Evolutionary conservation across 2,329 filamentous ascomycete species (phyloP), one percentile per base, ranked within the genome.

Genomic region (Sporothrix protearum): DNA sequence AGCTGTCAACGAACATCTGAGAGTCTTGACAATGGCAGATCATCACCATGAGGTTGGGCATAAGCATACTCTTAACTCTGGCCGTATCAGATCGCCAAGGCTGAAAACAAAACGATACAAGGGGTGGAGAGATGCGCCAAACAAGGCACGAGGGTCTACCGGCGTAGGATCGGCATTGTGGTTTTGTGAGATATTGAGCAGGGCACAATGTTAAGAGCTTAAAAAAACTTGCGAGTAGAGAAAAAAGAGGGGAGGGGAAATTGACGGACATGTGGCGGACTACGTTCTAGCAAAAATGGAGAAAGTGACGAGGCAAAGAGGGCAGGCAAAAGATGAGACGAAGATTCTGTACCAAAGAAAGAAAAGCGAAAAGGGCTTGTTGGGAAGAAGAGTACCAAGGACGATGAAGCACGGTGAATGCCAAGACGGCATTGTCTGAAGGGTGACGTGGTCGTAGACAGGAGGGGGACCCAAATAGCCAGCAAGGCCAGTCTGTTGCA

Each of bases 131-230:
- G n/a, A 25, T 10, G 57, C 42, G 16, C 22, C 5, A 33, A 39
- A 49, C 30, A 55, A 64, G 59, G 69, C 59, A 70, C 30, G 33
- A 63, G 45, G 59, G 39, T 28, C 19, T 71, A 47, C 69, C 69
- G 69, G 61, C 69, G 69, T 71, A 55, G 49, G 69, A 71, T 71
- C 69, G 69, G 68, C 68, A 63, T 36, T 33, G 30, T 47, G 25
- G 33, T 36, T 71, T 49, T 71, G 42, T 33, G 22, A n/a, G 33
- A 19, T n/a, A 67, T 59, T 42, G 33, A 63, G 33, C 39, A 33
- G 53, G 42, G 42, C 45, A 19, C 30, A 45, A 28, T 3, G 33
- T 9, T 5, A 28, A 28, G n/a, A 10, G 22, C 8, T 14, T 14
- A 9, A 25, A 63, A 39, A 25, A 63, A 25, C 45, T 12, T 64